phyloP scores from a whole-genome alignment of 2,329 filamentous ascomycete genomes.

The Bimuria novae-zelandiae region DNA sequence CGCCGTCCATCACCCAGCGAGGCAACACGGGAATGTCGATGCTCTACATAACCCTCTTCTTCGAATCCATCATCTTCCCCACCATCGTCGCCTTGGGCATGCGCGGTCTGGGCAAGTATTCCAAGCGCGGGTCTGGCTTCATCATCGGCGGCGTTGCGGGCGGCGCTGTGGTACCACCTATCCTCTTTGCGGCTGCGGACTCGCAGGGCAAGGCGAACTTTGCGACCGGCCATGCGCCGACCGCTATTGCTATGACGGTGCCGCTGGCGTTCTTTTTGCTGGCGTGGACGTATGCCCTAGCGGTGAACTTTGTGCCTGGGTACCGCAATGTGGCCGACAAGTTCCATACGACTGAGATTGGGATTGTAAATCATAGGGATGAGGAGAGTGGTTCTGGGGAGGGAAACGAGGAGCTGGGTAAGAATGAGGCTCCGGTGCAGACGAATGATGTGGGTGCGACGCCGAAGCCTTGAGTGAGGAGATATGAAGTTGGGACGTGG shows the following conservation, averaged over 20 bases:
- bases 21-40: conserved; percentile 63
- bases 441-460: conserved; percentile 5
- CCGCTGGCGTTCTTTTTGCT: conserved; percentile 60
- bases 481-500: not conserved
- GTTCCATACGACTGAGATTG: conserved; percentile 53
- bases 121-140: conserved; percentile 74
- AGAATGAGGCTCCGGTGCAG: conserved; percentile 8
- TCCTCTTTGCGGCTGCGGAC: conserved; percentile 72
- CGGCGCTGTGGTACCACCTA: conserved; percentile 72
- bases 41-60: conserved; percentile 74
- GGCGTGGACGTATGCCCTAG: conserved; percentile 52
- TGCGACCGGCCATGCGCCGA: conserved; percentile 45
- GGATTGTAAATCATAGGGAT: conserved; percentile 42
- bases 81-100: conserved; percentile 80
- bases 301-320: conserved; percentile 66
- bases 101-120: conserved; percentile 74
- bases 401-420: conserved; percentile 2
- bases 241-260: conserved; percentile 68
- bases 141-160: conserved; percentile 74
- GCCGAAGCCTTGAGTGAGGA: not conserved
- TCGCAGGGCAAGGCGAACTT: conserved; percentile 49
- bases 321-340: conserved; percentile 68
- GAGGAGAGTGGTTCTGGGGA: conserved; percentile 29
- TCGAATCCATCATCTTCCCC: conserved; percentile 82
- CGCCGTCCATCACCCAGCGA: conserved; percentile 57